Percentiles rank a stretch among this genome's conserved stretches.
phyloP scores from a whole-genome alignment of 371 early-diverging fungal species.

The Syncephalastrum sp. region DNA sequence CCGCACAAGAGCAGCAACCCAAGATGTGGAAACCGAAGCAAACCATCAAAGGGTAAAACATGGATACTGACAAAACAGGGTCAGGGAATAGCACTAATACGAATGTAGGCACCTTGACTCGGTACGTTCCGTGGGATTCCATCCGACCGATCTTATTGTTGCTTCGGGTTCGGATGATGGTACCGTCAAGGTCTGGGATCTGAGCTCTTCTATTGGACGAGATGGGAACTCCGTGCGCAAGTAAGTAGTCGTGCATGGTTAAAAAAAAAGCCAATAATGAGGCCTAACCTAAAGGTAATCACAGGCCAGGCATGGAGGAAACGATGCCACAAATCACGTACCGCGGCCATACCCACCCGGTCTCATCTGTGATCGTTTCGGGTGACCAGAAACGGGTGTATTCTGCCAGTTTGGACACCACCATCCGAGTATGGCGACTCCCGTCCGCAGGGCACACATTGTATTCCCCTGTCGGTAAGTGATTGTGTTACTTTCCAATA shows the following conservation, averaged over 20 bases:
- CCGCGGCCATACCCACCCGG: constrained; percentile 76
- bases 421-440: constrained; percentile 73
- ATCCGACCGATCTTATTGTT: constrained; percentile 59
- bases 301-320: constrained; percentile 43
- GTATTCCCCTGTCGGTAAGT: constrained; percentile 56
- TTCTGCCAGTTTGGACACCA: constrained; percentile 76
- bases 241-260: constrained; percentile 20
- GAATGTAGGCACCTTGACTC: constrained; percentile 79
- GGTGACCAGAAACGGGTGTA: constrained; percentile 59
- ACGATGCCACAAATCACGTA: constrained; percentile 73
- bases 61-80: neutral
- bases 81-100: neutral
- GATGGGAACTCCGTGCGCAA: constrained; percentile 38
- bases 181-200: constrained; percentile 79
- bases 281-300: neutral
- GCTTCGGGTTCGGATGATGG: constrained; percentile 84
- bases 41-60: constrained; percentile 56
- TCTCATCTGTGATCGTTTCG: constrained; percentile 70
- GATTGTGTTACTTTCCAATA: neutral
- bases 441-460: constrained; percentile 59
- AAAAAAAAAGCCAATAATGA: neutral
- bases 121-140: constrained; percentile 72
- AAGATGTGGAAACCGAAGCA: constrained; percentile 64
- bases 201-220: constrained; percentile 39
- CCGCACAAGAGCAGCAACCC: constrained; percentile 19